Evolutionary conservation across 169 alveolate genomes (phyloP).

Genomic region (Besnoitia besnoiti): DNA sequence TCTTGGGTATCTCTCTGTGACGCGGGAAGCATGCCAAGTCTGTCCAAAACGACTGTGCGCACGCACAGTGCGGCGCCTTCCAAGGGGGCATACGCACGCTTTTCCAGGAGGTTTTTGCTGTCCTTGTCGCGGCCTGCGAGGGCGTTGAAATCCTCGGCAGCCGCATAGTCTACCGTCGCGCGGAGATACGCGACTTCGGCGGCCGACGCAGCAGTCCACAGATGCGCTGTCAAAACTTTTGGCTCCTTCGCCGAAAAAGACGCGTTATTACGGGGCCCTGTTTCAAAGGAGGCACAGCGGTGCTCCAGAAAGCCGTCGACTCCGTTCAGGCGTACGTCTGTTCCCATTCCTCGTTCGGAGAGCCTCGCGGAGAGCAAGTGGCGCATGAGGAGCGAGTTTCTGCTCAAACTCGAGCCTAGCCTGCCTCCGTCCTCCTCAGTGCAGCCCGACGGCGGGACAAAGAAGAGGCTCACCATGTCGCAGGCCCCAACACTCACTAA

Average conservation of each 20-base stretch:
- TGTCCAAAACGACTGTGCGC: not conserved
- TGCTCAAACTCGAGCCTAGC: no score
- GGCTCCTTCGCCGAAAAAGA: no score
- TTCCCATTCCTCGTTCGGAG: conserved; percentile 25
- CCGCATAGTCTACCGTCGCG: not conserved
- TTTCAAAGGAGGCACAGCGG: not conserved
- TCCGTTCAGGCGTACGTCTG: conserved; percentile 1
- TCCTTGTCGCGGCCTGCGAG: not conserved
- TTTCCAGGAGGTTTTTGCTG: not conserved
- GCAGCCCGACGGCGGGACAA: not conserved
- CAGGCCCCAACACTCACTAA: conserved; percentile 17
- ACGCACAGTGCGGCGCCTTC: conserved; percentile 21
- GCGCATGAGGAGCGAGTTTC: not conserved
- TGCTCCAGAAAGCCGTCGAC: conserved; percentile 1
- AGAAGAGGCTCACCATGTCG: not conserved
- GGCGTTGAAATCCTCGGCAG: not conserved
- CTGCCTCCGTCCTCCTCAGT: not conserved
- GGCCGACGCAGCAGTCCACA: conserved; percentile 23
- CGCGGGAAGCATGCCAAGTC: not conserved
- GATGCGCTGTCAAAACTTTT: conserved; percentile 5
- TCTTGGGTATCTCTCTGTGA: not conserved
- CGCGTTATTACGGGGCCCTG: no score
- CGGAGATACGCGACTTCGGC: conserved; percentile 6
- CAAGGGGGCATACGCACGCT: not conserved
- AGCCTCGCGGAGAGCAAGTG: not conserved